Percentiles rank a stretch among this genome's conserved stretches.
Conservation (phyloP, 1,284 basidiomycete species). For the Melampsora americana region DNA sequence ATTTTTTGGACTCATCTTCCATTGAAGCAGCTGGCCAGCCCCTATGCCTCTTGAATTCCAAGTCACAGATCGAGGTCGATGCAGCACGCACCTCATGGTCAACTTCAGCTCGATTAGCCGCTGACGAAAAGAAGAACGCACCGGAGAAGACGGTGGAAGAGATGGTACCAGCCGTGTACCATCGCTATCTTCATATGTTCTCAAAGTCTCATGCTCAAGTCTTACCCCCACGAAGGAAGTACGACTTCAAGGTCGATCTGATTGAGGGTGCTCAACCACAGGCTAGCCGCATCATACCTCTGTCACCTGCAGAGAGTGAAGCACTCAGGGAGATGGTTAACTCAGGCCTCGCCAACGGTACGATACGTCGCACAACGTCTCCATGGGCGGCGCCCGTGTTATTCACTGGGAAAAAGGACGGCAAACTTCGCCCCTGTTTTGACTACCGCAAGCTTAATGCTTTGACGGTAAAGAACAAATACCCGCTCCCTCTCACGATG, state of each 20-base stretch:
- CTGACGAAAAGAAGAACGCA: too few species aligned
- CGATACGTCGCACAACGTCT: not conserved
- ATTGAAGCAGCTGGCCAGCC: constrained; percentile 1
- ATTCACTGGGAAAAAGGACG: constrained; percentile 2
- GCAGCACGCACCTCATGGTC: too few species aligned
- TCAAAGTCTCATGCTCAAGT: too few species aligned
- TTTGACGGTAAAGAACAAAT: constrained; percentile 2
- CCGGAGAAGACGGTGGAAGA: too few species aligned
- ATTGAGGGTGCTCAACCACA: not conserved
- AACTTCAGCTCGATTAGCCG: too few species aligned
- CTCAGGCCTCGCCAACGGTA: not conserved
- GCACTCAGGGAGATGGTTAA: not conserved
- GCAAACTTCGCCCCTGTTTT: not conserved
- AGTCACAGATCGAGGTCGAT: too few species aligned
- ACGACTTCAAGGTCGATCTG: not conserved
- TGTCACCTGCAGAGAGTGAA: not conserved
- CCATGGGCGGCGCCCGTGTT: constrained; percentile 7
- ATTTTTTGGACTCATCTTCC: not conserved
- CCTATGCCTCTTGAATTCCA: not conserved
- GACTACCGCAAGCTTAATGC: constrained; percentile 5
- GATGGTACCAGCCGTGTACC: too few species aligned
- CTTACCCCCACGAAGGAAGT: too few species aligned
- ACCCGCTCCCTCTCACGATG: too few species aligned
- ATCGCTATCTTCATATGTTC: too few species aligned
- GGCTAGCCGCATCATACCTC: not conserved